These are phyloP conservation scores for Solanum chilense DNA, from an alignment of 257 asterid genomes.

Conservation along the genomic window DNA sequence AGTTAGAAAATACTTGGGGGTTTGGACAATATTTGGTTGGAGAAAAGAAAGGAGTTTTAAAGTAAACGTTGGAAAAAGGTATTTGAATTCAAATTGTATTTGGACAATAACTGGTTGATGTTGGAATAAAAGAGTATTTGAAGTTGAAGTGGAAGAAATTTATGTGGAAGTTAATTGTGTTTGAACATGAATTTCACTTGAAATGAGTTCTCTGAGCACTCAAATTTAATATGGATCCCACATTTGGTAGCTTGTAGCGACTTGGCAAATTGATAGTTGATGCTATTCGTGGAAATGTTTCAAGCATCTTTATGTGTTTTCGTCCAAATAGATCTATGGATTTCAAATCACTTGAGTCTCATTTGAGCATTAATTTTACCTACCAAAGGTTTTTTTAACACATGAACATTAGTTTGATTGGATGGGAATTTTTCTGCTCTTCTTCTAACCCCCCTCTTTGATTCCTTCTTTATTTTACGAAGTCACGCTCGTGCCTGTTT, in stretches of 20 bases:
- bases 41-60: not conserved
- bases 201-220: not conserved
- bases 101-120: not conserved
- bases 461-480: not conserved
- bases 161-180: not conserved
- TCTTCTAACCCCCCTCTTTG: not conserved
- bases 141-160: not conserved
- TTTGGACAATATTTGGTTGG: not conserved
- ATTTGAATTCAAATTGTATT: not conserved
- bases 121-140: not conserved
- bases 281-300: not conserved
- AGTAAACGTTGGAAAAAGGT: not conserved
- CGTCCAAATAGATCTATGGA: not conserved
- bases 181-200: not conserved
- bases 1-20: not conserved
- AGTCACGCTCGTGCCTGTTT: not conserved
- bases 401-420: not conserved
- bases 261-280: not conserved
- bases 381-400: not conserved
- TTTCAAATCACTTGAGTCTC: not conserved
- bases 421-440: not conserved
- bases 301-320: not conserved
- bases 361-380: not conserved
- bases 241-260: not conserved
- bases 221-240: not conserved